Conservation (phyloP, 371 early-diverging fungal genomes). For the Lichtheimia ornata region DNA sequence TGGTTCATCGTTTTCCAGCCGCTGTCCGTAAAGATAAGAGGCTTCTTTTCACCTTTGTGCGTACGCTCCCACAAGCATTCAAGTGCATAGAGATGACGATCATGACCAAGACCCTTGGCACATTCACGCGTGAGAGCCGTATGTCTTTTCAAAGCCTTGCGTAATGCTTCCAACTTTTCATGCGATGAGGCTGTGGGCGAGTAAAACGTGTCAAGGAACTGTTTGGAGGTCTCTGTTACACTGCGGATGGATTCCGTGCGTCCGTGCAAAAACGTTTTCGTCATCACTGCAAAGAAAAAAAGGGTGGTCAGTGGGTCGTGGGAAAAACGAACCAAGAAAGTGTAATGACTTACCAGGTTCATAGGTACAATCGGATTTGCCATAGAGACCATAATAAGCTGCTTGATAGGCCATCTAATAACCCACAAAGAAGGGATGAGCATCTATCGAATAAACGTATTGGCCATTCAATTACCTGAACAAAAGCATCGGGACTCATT, state of each 20-base stretch:
- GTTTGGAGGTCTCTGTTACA: slow-evolving; percentile 70
- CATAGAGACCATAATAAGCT: slow-evolving; percentile 86
- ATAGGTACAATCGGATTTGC: slow-evolving; percentile 78
- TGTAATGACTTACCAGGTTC: slow-evolving; percentile 57
- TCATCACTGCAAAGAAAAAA: slow-evolving; percentile 57
- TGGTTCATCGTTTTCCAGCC: slow-evolving; percentile 60
- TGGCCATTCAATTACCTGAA: slow-evolving; percentile 47
- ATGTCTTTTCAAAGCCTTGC: slow-evolving; percentile 70
- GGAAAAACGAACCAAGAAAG: not conserved
- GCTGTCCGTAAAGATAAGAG: slow-evolving; percentile 74
- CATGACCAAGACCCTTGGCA: slow-evolving; percentile 79
- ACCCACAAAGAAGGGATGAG: not conserved
- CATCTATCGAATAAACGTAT: not conserved
- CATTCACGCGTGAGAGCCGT: slow-evolving; percentile 71
- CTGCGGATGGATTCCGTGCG: slow-evolving; percentile 89
- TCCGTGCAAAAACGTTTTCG: slow-evolving; percentile 79
- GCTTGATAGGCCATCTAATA: slow-evolving; percentile 88
- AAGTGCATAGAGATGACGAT: slow-evolving; percentile 85
- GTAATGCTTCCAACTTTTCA: slow-evolving; percentile 56
- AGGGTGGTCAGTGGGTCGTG: not conserved
- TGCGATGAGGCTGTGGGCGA: slow-evolving; percentile 32
- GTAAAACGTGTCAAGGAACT: slow-evolving; percentile 77
- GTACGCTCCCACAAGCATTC: slow-evolving; percentile 56
- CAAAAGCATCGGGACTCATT: slow-evolving; percentile 78
- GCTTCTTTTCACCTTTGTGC: slow-evolving; percentile 56